These are phyloP conservation scores for Trichophaea hybrida DNA, from an alignment of 2,329 filamentous ascomycete species.

Conservation along the genomic window DNA sequence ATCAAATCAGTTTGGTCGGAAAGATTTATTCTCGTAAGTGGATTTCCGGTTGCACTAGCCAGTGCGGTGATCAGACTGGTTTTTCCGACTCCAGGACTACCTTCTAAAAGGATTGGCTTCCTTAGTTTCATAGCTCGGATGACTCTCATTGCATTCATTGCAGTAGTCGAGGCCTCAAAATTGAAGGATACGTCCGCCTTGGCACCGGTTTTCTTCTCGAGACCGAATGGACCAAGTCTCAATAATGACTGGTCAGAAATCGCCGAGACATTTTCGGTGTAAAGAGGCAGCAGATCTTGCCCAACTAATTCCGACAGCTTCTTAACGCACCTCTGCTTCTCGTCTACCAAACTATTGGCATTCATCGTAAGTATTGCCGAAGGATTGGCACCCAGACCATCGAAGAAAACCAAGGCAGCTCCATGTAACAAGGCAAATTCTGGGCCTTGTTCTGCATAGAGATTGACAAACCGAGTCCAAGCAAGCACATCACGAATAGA, in stretches of 20 bases:
- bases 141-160: slow-evolving; percentile 78
- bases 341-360: slow-evolving; percentile 51
- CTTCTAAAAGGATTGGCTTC: slow-evolving; percentile 88
- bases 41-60: slow-evolving; percentile 62
- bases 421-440: slow-evolving; percentile 48
- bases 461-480: slow-evolving; percentile 88
- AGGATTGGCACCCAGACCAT: slow-evolving; percentile 88
- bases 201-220: slow-evolving; percentile 41
- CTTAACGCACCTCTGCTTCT: slow-evolving; percentile 57
- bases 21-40: slow-evolving; percentile 84
- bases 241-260: slow-evolving; percentile 41
- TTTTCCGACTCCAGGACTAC: slow-evolving; percentile 95
- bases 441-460: slow-evolving; percentile 30
- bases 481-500: slow-evolving; percentile 85
- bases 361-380: slow-evolving; percentile 62
- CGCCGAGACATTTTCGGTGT: slow-evolving; percentile 49
- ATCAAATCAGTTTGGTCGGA: slow-evolving; percentile 97
- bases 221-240: slow-evolving; percentile 59
- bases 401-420: slow-evolving; percentile 87
- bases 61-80: slow-evolving; percentile 83
- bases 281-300: slow-evolving; percentile 49
- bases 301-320: slow-evolving; percentile 55
- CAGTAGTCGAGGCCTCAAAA: slow-evolving; percentile 79
- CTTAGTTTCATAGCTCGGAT: slow-evolving; percentile 73
- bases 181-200: slow-evolving; percentile 50